Base-by-base conservation (phyloP, 129 eudicot genomes). In the Calendula officinalis region DNA sequence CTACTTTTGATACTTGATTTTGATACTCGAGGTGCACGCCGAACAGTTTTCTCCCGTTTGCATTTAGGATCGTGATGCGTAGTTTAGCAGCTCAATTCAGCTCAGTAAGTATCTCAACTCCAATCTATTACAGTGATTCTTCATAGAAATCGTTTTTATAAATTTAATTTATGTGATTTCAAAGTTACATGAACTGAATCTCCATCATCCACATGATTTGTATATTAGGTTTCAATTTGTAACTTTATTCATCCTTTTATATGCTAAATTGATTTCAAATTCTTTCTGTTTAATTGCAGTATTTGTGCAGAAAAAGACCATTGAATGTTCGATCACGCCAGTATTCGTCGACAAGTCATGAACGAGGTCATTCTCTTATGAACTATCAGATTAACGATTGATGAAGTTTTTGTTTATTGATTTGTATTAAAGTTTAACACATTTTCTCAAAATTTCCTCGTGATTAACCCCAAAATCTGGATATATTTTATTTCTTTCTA, bases 231-330 rank as follows among this genome's bases (percentile, higher is more conserved):
- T 7, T 8, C 16, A 64, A 1, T 7, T 68, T 56, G 11, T 55
- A 14, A 44, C 46, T 32, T 15, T 6, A 47, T 68, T 68, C 45
- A 41, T 67, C 27, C 35, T 27, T n/a, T n/a, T 9, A 41, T 64
- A 30, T 5, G 7, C 15, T 34, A 0, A 47, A 32, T 7, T 62
- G 8, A 11, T 73, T 10, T 43, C 14, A 41, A 14, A 4, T 42
- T 1, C 4, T 60, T 61, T 53, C n/a, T n/a, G 10, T 7, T 9
- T 46, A 38, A 64, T 34, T 61, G 75, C 81, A 88, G 94, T 60
- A 70, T 75, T 67, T 84, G 38, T 75, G 66, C 81, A 85, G 79
- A 76, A n/a, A n/a, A n/a, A 81, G 80, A 56, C 70, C 83, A 6
- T 72, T 56, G 17, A 74, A 83, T 73, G 60, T 76, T 53, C 86